Evolutionary conservation across 768 basidiomycete genomes (phyloP), one percentile per base, ranked within the genome.

Genomic region (Mycena maculata): DNA sequence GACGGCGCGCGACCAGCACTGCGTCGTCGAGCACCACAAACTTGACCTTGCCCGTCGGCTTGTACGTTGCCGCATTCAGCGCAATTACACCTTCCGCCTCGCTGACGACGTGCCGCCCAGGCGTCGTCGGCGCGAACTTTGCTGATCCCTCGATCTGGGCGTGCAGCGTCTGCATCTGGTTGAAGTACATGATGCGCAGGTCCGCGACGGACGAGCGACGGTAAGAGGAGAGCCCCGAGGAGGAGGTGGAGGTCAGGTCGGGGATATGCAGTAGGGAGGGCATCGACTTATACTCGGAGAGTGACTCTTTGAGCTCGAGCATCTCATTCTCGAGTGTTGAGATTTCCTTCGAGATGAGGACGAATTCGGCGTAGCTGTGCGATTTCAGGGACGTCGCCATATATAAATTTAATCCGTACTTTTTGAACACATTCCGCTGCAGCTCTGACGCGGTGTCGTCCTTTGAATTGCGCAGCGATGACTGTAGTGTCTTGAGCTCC

Each of bases 281-380:
- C 87, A 99, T 95, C 60, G 89, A 89, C 78, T 96, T 96, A 92
- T 96, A 99, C 75, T 99, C 98, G 15, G 93, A 90, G 4, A 99
- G 85, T 8, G 92, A 87, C 60, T 96, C 95, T 77, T 98, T 98
- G 76, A 99, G 88, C 74, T 99, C 96, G 31, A 98, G 86, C 92
- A 99, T 94, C 77, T 98, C 96, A 74, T 96, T 96, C 82, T 99
- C 98, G 28, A 99, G 87, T 1, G 93, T 91, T 28, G 93, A 91
- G 59, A 99, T 97, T 80, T 99, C 98, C 76, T 99, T 99, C 4
- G 98, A 98, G 23, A 99, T 94, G 60, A 92, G 85, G 28, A 99
- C 94, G 76, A 99, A 99, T 76, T 99, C 95, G 49, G 96, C 93
- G 75, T 99, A 99, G 80, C 97, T 99, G 73, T 16, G 20, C 30